phyloP scores from a whole-genome alignment of 345 rosid genomes.

The Pistacia atlantica region DNA sequence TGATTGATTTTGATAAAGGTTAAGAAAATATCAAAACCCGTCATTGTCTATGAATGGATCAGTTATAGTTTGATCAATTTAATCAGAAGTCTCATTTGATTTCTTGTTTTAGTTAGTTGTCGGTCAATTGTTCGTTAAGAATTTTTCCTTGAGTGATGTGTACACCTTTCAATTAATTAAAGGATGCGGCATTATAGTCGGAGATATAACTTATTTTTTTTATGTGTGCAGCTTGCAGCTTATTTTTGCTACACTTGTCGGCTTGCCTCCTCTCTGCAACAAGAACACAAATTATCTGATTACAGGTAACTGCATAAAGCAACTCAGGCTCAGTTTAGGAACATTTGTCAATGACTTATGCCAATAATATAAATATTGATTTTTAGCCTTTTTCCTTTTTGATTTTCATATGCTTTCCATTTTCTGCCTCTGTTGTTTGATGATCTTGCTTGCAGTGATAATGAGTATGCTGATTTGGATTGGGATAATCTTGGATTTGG shows the following conservation, averaged over 20 bases:
- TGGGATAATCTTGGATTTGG: conserved; percentile 89
- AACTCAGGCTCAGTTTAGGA: background rate
- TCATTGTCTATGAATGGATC: background rate
- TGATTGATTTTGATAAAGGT: background rate
- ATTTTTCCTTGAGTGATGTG: no score
- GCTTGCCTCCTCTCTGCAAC: conserved; percentile 35
- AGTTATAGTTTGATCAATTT: no score
- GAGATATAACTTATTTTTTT: background rate
- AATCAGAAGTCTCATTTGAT: background rate
- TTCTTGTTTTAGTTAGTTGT: no score
- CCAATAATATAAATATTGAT: background rate
- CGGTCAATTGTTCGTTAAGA: no score
- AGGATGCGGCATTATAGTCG: background rate
- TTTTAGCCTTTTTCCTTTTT: background rate
- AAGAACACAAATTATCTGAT: conserved; percentile 22
- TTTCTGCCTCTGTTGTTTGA: background rate
- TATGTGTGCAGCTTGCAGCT: conserved; percentile 32
- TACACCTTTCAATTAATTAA: no score
- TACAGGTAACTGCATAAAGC: conserved; percentile 26
- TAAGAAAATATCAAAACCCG: no score
- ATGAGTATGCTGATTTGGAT: conserved; percentile 70
- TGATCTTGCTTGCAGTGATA: conserved; percentile 31
- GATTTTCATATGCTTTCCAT: background rate
- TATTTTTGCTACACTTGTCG: conserved; percentile 28
- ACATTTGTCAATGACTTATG: background rate